phyloP scores from a whole-genome alignment of 2,329 filamentous ascomycete species.

The Akanthomyces muscarius region DNA sequence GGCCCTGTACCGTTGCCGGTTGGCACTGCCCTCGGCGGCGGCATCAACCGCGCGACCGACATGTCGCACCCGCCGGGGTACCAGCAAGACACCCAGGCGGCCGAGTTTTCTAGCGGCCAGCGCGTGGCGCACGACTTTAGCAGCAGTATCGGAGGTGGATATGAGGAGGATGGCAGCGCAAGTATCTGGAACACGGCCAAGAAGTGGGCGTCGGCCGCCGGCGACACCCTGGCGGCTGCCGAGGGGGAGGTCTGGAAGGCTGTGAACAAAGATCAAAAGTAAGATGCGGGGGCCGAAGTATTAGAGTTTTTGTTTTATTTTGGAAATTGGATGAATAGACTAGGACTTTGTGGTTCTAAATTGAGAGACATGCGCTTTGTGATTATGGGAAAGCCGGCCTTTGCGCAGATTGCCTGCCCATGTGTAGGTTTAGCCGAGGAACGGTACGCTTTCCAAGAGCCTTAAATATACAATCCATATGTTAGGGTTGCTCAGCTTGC shows the following conservation, averaged over 20 bases:
- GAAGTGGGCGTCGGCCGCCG: constrained; percentile 54
- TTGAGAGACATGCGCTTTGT: no score
- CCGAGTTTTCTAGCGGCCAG: constrained; percentile 48
- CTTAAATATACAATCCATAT: no score
- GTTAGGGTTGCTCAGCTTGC: no score
- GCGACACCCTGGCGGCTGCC: constrained; percentile 53
- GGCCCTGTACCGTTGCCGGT: constrained; percentile 15
- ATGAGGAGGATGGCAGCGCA: constrained; percentile 47
- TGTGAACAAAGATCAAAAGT: constrained; percentile 53
- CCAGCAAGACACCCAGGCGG: constrained; percentile 51
- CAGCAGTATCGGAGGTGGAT: constrained; percentile 28
- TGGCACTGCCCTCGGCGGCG: constrained; percentile 13
- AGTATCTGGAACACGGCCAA: constrained; percentile 19
- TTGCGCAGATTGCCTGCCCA: no score
- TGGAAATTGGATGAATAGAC: not conserved
- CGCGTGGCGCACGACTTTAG: constrained; percentile 32
- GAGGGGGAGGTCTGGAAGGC: constrained; percentile 61
- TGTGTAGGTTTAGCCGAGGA: no score
- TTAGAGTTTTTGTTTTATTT: constrained; percentile 13
- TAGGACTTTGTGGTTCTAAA: not conserved
- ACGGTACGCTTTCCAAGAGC: no score
- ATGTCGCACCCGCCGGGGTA: constrained; percentile 52
- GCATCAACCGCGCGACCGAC: constrained; percentile 25
- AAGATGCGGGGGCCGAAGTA: not conserved
- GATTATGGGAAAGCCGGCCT: no score